Conservation (phyloP, 805 yeast genomes). For the Candida tibetensis region DNA sequence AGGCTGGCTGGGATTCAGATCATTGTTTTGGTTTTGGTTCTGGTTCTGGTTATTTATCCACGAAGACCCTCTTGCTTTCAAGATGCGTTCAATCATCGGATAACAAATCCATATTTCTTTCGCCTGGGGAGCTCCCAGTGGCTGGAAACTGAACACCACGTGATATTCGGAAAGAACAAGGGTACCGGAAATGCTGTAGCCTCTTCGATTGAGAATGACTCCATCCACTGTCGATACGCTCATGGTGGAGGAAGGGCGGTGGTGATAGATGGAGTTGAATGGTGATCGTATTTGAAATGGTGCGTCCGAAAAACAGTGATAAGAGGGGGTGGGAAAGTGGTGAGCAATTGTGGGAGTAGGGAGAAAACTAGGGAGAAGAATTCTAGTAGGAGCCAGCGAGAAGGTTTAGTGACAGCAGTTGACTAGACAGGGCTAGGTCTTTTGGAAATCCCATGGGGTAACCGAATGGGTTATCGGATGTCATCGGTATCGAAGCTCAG, state of each 20-base stretch:
- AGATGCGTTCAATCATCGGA: conserved; percentile 70
- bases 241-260: neutral
- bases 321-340: neutral
- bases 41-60: conserved; percentile 17
- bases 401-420: too few species aligned
- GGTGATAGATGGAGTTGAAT: neutral
- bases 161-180: conserved; percentile 36
- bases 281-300: too few species aligned
- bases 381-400: too few species aligned
- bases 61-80: conserved; percentile 55
- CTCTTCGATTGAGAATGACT: conserved; percentile 38
- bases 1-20: conserved; percentile 6
- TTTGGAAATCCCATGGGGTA: too few species aligned
- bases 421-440: too few species aligned
- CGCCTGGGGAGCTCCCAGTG: conserved; percentile 13
- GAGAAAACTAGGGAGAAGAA: too few species aligned
- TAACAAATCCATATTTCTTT: conserved; percentile 90
- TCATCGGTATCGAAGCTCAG: too few species aligned
- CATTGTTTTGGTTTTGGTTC: conserved; percentile 9
- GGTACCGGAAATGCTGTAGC: conserved; percentile 36
- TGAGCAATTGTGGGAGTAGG: too few species aligned
- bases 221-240: conserved; percentile 27
- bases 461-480: too few species aligned
- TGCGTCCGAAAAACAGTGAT: neutral
- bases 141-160: conserved; percentile 36